Conservation (phyloP, 2,329 filamentous ascomycete genomes). For the Penicillium occitanis region DNA sequence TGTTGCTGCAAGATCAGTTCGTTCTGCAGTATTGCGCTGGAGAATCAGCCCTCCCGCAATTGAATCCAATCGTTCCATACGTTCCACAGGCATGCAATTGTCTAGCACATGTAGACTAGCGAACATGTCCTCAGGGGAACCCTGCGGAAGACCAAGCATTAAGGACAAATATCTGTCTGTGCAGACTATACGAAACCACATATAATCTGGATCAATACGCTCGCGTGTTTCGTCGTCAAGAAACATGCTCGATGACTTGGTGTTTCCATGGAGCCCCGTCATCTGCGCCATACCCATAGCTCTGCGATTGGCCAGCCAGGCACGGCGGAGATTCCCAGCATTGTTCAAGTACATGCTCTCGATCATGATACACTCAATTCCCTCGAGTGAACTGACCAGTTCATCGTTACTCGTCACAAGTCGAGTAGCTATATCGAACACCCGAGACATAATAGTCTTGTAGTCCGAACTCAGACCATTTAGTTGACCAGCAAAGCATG, state of each 20-base stretch:
- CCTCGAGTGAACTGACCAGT: constrained; percentile 41
- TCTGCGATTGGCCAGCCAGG: constrained; percentile 42
- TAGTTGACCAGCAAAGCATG: background rate
- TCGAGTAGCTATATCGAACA: constrained; percentile 32
- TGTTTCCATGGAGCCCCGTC: constrained; percentile 35
- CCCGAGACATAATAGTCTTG: constrained; percentile 30
- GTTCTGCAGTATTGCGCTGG: constrained; percentile 42
- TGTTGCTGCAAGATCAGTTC: background rate
- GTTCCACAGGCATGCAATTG: constrained; percentile 35
- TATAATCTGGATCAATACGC: constrained; percentile 18
- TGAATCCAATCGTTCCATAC: constrained; percentile 49
- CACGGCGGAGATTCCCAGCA: constrained; percentile 42
- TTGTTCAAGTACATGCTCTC: constrained; percentile 43
- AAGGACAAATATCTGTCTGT: constrained; percentile 43
- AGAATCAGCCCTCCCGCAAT: constrained; percentile 49
- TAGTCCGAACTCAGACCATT: constrained; percentile 2
- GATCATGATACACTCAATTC: constrained; percentile 46
- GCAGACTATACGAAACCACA: constrained; percentile 44
- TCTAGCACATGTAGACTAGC: constrained; percentile 51
- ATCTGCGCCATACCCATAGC: constrained; percentile 45
- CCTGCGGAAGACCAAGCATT: constrained; percentile 44
- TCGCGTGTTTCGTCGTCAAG: constrained; percentile 27
- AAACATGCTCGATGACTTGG: background rate
- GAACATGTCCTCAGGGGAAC: constrained; percentile 35
- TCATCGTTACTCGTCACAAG: constrained; percentile 43